A percentile compares a stretch with the other conserved stretches of the same genome.
phyloP scores from a whole-genome alignment of 148 eudicot species.

The Rhododendron williamsianum region DNA sequence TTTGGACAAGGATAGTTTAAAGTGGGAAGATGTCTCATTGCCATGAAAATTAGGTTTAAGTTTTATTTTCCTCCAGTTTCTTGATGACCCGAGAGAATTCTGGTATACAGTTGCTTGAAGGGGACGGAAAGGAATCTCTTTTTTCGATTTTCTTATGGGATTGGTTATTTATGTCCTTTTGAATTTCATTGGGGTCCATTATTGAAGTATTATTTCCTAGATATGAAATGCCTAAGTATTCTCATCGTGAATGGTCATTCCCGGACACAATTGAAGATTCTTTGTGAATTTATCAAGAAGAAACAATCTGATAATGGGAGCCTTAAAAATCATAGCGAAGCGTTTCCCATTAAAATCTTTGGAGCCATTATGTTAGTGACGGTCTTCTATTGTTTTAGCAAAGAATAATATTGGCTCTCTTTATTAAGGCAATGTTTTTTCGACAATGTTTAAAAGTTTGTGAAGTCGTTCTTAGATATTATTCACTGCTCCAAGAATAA shows the following conservation, averaged over 20 bases:
- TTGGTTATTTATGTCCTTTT: not conserved
- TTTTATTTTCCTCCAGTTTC: not conserved
- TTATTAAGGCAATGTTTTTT: not conserved
- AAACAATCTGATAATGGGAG: not conserved
- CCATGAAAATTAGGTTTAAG: not conserved
- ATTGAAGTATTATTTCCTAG: not conserved
- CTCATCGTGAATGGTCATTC: not conserved
- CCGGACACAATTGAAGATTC: not conserved
- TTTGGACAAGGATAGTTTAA: not conserved
- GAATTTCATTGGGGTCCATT: not conserved
- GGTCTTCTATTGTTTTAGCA: not conserved
- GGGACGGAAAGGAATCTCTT: too few relatives aligned
- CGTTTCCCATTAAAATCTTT: not conserved
- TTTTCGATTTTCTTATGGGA: not conserved
- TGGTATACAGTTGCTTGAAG: not conserved
- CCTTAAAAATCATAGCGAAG: not conserved
- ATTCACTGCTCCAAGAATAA: conserved; percentile 25
- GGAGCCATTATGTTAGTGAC: not conserved
- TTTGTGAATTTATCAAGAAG: not conserved
- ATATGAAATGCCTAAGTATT: not conserved
- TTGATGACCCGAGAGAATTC: not conserved
- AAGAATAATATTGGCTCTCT: not conserved
- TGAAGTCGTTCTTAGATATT: not conserved
- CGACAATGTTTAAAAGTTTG: not conserved
- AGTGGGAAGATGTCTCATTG: not conserved